These are phyloP conservation scores for Rubia yunnanensis DNA, from an alignment of 257 asterid genomes.

Conservation along the genomic window DNA sequence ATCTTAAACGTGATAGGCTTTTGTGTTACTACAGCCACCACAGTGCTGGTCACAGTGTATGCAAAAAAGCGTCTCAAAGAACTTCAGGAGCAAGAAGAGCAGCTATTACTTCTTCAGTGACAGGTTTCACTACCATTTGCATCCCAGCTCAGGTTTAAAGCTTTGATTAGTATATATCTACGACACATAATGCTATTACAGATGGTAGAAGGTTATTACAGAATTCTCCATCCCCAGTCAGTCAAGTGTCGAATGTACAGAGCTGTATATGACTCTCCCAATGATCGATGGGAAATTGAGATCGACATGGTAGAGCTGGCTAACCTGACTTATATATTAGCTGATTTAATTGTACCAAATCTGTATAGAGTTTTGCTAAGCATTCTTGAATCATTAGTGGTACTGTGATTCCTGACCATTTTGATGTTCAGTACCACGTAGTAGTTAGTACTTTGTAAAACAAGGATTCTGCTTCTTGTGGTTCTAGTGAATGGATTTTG, in stretches of 20 bases:
- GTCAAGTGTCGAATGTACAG: background rate
- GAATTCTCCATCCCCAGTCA: background rate
- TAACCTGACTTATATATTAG: slow-evolving; percentile 8
- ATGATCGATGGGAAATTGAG: background rate
- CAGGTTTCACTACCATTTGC: background rate
- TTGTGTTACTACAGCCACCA: slow-evolving; percentile 40
- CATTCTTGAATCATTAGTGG: background rate
- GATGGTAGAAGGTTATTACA: background rate
- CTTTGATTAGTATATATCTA: background rate
- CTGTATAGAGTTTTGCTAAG: slow-evolving; percentile 2
- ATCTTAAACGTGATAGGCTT: slow-evolving; percentile 54
- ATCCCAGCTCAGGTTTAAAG: slow-evolving; percentile 5
- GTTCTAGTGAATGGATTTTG: slow-evolving; percentile 1
- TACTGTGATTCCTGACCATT: background rate
- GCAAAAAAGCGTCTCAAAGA: slow-evolving; percentile 62
- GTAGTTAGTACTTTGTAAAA: slow-evolving; percentile 13
- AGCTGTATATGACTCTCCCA: background rate
- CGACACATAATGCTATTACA: background rate
- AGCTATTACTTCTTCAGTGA: slow-evolving; percentile 42
- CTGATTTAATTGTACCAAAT: background rate
- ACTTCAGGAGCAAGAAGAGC: slow-evolving; percentile 58
- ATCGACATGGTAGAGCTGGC: background rate
- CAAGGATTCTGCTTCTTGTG: background rate
- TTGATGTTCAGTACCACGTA: slow-evolving; percentile 1
- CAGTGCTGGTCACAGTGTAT: slow-evolving; percentile 54